Evolutionary conservation across 2,329 filamentous ascomycete genomes (phyloP), one percentile per base, ranked within the genome.

Genomic region (Coniochaeta sp.): DNA sequence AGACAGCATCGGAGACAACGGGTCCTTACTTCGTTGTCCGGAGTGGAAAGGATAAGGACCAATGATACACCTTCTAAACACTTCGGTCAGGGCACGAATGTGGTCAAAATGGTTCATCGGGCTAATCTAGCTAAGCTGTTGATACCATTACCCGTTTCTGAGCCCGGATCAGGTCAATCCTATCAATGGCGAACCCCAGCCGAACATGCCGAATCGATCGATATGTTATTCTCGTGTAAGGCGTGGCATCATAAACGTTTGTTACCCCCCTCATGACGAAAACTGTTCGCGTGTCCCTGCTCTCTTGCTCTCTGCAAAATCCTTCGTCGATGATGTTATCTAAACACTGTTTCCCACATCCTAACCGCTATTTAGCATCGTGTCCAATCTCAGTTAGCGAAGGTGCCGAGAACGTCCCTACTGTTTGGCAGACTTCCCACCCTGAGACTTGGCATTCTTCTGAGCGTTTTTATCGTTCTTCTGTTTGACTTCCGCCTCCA

Each of bases 1-100:
- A 79, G 1, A 81, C 82, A 59, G 89, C 90, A 0, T 78, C 82
- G 17, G 84, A 82, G 67, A 91, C 79, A 59, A 82, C 82, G 4
- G 90, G 89, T 16, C 84, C 81, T 64, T 96, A 88, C 68, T 93
- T 96, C 66, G 85, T 93, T 8, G 91, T 95, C 2, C 84, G 90
- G 64, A 87, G 82, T 65, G 80, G 79, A 36, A 81, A 79, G 63
- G 62, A 38, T 44, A 36, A 38, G 44, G 36, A 17, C 28, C n/a
- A 28, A 30, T 52, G 22, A 52, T 24, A n/a, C 8, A 4, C 24
- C 16, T 3, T 14, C 47, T 47, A 2, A 47, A 22, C 19, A 22
- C 19, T 47, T 47, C 8, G 42, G 10, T 24, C n/a, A 24, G 42
- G 19, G n/a, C 19, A 22, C 4, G 4, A 19, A 47, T 10, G n/a